Percentiles rank a stretch among this genome's conserved stretches.
phyloP scores from a whole-genome alignment of 73 alveolate species.

The Paramecium bursaria region DNA sequence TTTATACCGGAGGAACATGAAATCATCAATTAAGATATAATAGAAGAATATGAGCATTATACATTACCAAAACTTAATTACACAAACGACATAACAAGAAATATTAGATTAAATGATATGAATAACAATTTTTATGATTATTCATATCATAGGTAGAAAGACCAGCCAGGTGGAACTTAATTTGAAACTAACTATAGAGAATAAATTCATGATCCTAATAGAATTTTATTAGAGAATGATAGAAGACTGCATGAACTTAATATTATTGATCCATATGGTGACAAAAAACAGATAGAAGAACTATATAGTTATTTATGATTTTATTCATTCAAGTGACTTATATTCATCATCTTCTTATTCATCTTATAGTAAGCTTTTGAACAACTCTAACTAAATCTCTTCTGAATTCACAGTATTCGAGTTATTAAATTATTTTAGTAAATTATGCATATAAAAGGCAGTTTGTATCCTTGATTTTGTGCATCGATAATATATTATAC shows the following conservation, averaged over 20 bases:
- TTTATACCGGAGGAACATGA: conserved; percentile 50
- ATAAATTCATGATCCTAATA: conserved; percentile 42
- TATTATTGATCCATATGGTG: conserved; percentile 49
- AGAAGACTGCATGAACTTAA: conserved; percentile 52
- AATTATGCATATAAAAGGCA: too few species aligned
- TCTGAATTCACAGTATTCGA: too few species aligned
- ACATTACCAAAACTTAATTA: conserved; percentile 11
- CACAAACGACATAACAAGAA: conserved; percentile 25
- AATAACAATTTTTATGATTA: conserved; percentile 34
- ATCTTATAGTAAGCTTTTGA: too few species aligned
- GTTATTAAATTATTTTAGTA: too few species aligned
- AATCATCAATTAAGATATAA: too few species aligned
- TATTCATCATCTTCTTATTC: too few species aligned
- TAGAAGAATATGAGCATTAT: background rate
- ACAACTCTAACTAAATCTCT: too few species aligned
- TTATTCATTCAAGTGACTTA: too few species aligned
- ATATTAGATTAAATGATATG: conserved; percentile 16
- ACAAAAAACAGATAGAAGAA: conserved; percentile 32
- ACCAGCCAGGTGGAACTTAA: conserved; percentile 33
- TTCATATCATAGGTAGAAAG: background rate
- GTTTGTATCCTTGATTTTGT: too few species aligned
- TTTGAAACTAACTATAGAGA: background rate
- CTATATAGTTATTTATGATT: conserved; percentile 56
- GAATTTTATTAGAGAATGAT: conserved; percentile 44
- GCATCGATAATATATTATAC: too few species aligned